Evolutionary conservation across 179 eudicot species (phyloP).

Genomic region (Amaranthus tricolor): DNA sequence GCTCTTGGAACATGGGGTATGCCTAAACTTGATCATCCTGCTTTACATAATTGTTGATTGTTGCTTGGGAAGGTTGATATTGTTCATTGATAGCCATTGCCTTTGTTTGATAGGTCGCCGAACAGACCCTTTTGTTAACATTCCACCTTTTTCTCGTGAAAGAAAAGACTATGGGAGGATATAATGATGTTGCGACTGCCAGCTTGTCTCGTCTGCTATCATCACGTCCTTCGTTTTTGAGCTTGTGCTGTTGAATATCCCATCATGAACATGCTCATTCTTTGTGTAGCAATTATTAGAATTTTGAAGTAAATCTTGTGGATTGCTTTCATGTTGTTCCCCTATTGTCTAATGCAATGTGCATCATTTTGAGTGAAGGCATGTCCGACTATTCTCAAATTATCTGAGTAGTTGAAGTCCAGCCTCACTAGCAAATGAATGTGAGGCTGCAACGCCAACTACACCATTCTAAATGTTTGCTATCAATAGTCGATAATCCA

Average conservation of each 20-base stretch:
- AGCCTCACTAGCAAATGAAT: background rate
- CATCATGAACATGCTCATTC: slow-evolving; percentile 31
- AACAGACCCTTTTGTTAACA: slow-evolving; percentile 47
- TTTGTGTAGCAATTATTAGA: slow-evolving; percentile 25
- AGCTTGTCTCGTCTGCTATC: slow-evolving; percentile 5
- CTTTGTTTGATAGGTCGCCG: slow-evolving; percentile 58
- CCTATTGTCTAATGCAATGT: slow-evolving; percentile 10
- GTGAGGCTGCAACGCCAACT: background rate
- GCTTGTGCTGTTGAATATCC: slow-evolving; percentile 30
- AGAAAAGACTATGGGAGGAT: slow-evolving; percentile 76
- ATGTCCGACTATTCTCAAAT: background rate
- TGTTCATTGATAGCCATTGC: slow-evolving; percentile 16
- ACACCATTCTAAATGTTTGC: background rate
- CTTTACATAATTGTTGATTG: background rate
- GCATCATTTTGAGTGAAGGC: slow-evolving; percentile 16
- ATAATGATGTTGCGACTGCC: slow-evolving; percentile 32
- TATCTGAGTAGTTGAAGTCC: background rate
- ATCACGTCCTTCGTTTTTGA: slow-evolving; percentile 21
- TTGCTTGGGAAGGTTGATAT: background rate
- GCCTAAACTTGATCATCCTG: slow-evolving; percentile 6
- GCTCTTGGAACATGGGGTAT: slow-evolving; percentile 76
- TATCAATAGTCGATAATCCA: background rate
- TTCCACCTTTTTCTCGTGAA: slow-evolving; percentile 70
- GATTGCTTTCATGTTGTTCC: slow-evolving; percentile 25
- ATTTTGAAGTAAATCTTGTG: slow-evolving; percentile 28